phyloP scores from a whole-genome alignment of 176 grass and related monocot species.

The Triticum turgidum region DNA sequence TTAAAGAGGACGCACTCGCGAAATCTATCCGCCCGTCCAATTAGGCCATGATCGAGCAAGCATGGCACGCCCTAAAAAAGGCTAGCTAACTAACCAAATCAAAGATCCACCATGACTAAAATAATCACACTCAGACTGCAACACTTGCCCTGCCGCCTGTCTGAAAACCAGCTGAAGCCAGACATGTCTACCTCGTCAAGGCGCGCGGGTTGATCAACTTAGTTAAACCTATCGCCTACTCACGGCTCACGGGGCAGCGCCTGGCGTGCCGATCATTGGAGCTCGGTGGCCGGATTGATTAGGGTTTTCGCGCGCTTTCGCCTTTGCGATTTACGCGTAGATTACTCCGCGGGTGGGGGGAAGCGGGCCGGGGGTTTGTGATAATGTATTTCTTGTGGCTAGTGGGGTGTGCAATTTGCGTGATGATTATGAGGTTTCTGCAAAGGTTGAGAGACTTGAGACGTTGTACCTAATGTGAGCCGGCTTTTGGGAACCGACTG shows the following conservation, averaged over 20 bases:
- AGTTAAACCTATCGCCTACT: slow-evolving; percentile 28
- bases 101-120: slow-evolving; percentile 29
- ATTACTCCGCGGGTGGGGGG: background rate
- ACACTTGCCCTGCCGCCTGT: background rate
- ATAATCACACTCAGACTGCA: background rate
- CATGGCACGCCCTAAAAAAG: slow-evolving; percentile 16
- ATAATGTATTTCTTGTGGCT: background rate
- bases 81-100: slow-evolving; percentile 14
- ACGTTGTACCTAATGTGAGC: slow-evolving; percentile 38
- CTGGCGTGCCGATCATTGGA: background rate
- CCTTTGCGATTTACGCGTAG: slow-evolving; percentile 16
- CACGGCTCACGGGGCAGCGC: slow-evolving; percentile 10
- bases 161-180: slow-evolving; percentile 26
- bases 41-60: slow-evolving; percentile 25
- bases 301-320: slow-evolving; percentile 12
- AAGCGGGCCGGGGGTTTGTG: background rate
- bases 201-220: background rate
- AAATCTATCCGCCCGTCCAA: slow-evolving; percentile 7
- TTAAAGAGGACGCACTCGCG: background rate
- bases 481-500: slow-evolving; percentile 42
- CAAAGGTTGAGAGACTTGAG: slow-evolving; percentile 8
- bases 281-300: slow-evolving; percentile 13
- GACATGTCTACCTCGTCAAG: background rate
- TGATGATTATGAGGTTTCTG: slow-evolving; percentile 8
- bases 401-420: slow-evolving; percentile 36